Evolutionary conservation across 1,284 basidiomycete species (phyloP).

Genomic region (Pascua sp.): DNA sequence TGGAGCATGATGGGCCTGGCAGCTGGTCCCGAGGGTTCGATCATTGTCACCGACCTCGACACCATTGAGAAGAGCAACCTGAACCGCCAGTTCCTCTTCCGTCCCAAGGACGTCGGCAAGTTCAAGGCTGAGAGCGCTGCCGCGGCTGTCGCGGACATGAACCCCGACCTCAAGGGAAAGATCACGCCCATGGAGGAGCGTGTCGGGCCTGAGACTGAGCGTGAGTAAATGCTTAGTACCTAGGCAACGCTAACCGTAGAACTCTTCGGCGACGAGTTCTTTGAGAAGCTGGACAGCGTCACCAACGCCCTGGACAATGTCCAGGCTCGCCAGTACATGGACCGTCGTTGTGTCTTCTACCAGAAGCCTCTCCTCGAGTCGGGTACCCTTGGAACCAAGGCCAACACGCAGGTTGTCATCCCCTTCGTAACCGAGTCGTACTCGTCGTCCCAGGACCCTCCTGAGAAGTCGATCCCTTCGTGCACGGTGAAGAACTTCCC

Average conservation of each 20-base stretch:
- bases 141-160: constrained; percentile 92
- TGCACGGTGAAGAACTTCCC: constrained; percentile 99
- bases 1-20: constrained; percentile 99
- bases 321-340: constrained; percentile 96
- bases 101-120: constrained; percentile 92
- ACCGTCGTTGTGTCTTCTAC: constrained; percentile 96
- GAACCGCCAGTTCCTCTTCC: constrained; percentile 98
- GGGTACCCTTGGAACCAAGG: constrained; percentile 97
- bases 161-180: constrained; percentile 84
- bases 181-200: constrained; percentile 88
- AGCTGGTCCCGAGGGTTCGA: constrained; percentile 71
- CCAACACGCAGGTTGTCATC: constrained; percentile 94
- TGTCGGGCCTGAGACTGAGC: constrained; percentile 89
- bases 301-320: constrained; percentile 99
- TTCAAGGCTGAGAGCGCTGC: constrained; percentile 98
- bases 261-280: constrained; percentile 87
- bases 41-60: constrained; percentile 96
- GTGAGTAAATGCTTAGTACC: constrained; percentile 53
- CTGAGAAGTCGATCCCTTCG: constrained; percentile 95
- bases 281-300: constrained; percentile 81
- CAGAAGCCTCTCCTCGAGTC: constrained; percentile 95
- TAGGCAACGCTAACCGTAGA: constrained; percentile 55
- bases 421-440: constrained; percentile 97
- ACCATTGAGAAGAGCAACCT: constrained; percentile 99
- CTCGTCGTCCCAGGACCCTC: constrained; percentile 96